Evolutionary conservation across 371 early-diverging fungal genomes (phyloP), one percentile per base, ranked within the genome.

Genomic region (Coemansia sp.): DNA sequence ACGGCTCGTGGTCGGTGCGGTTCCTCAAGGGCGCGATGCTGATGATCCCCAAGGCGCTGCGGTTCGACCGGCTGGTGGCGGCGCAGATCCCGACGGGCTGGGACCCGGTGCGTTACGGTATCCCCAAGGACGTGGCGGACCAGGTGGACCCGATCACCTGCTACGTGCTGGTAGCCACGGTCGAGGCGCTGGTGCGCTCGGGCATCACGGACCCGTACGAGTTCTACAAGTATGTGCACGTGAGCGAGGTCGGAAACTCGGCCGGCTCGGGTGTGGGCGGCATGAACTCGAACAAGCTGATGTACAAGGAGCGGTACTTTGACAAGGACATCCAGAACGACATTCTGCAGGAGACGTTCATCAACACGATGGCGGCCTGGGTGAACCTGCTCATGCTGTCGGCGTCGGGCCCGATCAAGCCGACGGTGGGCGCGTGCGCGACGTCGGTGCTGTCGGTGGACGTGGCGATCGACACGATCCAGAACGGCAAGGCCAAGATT

Each of bases 321-420:
- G 95, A 94, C 78, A 84, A 89, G 74, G 94, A 93, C 58, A 88
- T 94, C 44, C 94, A 95, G 81, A 89, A 88, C 79, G 97, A 97
- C 78, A 91, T 95, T 74, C 82, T 97, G 62, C 97, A 95, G 78
- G 97, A 95, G 81, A 88, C 89, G 50, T 95, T 95, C 84, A 95
- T 96, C 83, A 94, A 94, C 87, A 96, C 97, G 69, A 94, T 94
- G 91, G 90, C 95, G 55, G 97, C 95, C 56, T 96, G 97, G 97
- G 84, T 96, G 75, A 96, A 96, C 84, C 84, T 96, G 90, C 84
- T 96, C 72, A 79, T 96, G 70, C 82, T 96, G 43, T 94, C 94
- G 16, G 88, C 94, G 11, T 94, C 95, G 24, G 97, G 97, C 51
- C 95, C 97, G 40, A 93, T 96, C 84, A 94, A 94, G 88, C 92